Base-by-base conservation (phyloP, 1,284 basidiomycete genomes). In the Rhodotorula sp. region DNA sequence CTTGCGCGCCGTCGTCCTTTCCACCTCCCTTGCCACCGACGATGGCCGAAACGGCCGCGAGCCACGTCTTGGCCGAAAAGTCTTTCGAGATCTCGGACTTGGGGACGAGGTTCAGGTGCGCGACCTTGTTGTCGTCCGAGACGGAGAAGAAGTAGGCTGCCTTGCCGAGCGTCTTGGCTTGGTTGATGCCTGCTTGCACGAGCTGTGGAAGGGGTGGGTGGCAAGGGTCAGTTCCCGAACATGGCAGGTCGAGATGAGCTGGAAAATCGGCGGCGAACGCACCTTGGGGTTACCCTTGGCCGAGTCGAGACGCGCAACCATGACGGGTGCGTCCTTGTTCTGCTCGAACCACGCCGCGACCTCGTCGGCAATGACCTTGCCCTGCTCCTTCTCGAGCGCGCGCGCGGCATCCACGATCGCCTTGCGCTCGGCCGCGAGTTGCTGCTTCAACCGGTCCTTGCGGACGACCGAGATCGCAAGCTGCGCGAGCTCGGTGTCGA, bases 1-100 rank as follows among this genome's bases (percentile, higher is more conserved):
- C 94, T 79, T 94, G 92, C 4, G 90, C 90, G 68, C 87, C 86
- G 62, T 97, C 94, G 71, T 92, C 91, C 83, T 93, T 96, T 29
- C 94, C 94, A 70, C 94, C 94, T 70, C 92, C 92, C 91, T 95
- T 97, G 62, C 95, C 94, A 54, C 93, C 93, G 20, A 97, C 78
- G 8, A 94, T 82, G 60, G 89, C 89, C 14, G 86, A 85, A 12
- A 95, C 89, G 67, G 87, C 87, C n/a, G 85, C 82, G 47, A 93
- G 90, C 94, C 94, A 97, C 34, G 82, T 84, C 73, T 92, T 90
- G 39, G 90, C 93, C 80, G 93, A 90, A 64, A 91, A 84, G 14
- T 88, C 88, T 77, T 83, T 83, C 67, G 83, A 77, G n/a, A 84
- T 77, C 76, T 87, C 86, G 29, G 81, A 84, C 80, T 90, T 90